phyloP scores from a whole-genome alignment of 148 eudicot genomes.

The Rhododendron ferrugineum region DNA sequence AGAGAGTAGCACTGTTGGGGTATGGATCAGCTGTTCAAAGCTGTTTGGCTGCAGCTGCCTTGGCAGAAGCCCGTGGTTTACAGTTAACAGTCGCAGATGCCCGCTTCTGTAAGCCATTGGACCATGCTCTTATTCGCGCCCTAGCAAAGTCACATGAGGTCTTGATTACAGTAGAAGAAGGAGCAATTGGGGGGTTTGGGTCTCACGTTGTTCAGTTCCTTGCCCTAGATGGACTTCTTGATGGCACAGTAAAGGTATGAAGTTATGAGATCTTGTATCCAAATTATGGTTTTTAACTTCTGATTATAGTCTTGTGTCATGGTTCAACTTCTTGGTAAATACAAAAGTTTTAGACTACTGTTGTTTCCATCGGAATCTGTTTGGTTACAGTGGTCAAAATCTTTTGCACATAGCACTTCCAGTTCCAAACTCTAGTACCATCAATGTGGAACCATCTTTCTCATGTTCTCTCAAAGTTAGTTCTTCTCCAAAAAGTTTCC shows the following conservation, averaged over 20 bases:
- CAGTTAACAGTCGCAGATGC: slow-evolving; percentile 80
- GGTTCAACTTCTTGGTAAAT: background rate
- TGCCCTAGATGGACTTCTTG: slow-evolving; percentile 91
- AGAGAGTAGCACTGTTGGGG: slow-evolving; percentile 75
- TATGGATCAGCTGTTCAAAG: slow-evolving; percentile 83
- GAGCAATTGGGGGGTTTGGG: slow-evolving; percentile 90
- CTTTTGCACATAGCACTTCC: background rate
- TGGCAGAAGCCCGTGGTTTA: slow-evolving; percentile 56
- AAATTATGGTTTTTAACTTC: background rate
- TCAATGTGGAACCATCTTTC: background rate
- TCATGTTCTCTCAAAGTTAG: background rate
- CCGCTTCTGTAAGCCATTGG: slow-evolving; percentile 91
- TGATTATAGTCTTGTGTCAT: background rate
- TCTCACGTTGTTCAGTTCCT: slow-evolving; percentile 93
- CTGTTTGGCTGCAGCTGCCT: slow-evolving; percentile 75
- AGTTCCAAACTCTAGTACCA: background rate
- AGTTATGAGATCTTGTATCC: background rate
- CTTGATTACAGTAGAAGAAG: slow-evolving; percentile 90
- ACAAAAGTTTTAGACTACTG: background rate
- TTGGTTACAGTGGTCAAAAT: background rate
- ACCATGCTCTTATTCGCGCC: slow-evolving; percentile 56
- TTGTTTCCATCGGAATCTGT: background rate
- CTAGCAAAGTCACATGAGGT: slow-evolving; percentile 73
- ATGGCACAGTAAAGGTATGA: slow-evolving; percentile 76
- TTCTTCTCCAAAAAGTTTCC: background rate